phyloP scores from a whole-genome alignment of 2,329 filamentous ascomycete genomes.

The Monilinia aucupariae region DNA sequence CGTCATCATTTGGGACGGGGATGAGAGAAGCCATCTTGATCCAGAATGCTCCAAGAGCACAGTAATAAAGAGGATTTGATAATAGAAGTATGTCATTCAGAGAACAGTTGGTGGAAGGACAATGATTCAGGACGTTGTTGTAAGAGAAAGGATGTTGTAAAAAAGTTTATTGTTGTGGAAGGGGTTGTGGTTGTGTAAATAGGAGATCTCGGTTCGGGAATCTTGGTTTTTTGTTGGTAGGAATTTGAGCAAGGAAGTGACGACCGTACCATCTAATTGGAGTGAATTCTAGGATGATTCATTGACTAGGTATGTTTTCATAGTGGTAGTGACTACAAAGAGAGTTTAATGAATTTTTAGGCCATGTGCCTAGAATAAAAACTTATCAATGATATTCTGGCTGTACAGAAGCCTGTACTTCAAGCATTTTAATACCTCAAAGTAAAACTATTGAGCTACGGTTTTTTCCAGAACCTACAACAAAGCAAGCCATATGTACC shows the following conservation, averaged over 20 bases:
- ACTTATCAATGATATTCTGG: no score
- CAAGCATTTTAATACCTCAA: no score
- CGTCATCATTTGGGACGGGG: neutral
- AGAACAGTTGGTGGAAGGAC: neutral
- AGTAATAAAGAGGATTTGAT: neutral
- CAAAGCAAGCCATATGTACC: no score
- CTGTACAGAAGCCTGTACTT: no score
- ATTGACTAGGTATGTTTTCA: no score
- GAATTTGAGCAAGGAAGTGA: neutral
- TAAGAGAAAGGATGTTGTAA: neutral
- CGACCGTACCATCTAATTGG: no score
- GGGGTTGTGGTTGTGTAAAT: neutral
- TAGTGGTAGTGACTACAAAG: no score
- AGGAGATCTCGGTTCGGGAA: neutral
- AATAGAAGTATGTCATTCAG: neutral
- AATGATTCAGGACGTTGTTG: neutral
- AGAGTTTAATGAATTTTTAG: no score
- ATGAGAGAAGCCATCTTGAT: neutral
- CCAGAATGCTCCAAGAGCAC: neutral
- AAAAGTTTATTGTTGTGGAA: neutral
- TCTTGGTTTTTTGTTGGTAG: neutral
- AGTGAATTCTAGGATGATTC: neutral
- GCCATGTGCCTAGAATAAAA: no score
- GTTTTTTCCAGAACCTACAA: no score
- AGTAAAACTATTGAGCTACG: no score